Conservation (phyloP, 2,329 filamentous ascomycete species). For the Phyllosticta capitalensis region DNA sequence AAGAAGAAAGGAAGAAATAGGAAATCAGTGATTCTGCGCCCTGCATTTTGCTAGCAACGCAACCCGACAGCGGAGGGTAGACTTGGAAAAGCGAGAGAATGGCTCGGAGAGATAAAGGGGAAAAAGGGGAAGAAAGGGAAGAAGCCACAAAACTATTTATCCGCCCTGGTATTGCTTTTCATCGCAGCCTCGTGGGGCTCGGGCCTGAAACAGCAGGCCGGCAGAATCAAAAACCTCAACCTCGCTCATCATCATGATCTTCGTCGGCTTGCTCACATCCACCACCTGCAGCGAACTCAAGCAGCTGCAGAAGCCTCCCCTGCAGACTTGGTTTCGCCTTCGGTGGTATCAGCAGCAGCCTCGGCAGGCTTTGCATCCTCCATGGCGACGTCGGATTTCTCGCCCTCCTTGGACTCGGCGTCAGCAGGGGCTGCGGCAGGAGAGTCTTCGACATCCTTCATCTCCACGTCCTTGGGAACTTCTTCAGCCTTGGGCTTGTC, state of each 20-base stretch:
- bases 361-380: constrained; percentile 20
- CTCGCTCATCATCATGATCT: not conserved
- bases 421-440: constrained; percentile 15
- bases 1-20: not conserved
- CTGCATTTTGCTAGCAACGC: not conserved
- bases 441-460: constrained; percentile 21
- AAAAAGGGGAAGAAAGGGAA: not conserved
- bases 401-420: constrained; percentile 14
- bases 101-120: not conserved
- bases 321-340: not conserved
- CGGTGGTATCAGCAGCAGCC: not conserved
- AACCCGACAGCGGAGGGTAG: not conserved
- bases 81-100: not conserved
- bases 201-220: not conserved
- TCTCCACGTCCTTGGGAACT: constrained; percentile 20
- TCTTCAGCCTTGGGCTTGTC: constrained; percentile 30
- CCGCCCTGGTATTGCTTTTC: not conserved
- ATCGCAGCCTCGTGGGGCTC: not conserved
- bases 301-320: not conserved
- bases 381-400: constrained; percentile 20
- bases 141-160: not conserved
- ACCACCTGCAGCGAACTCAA: not conserved
- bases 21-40: not conserved
- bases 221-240: not conserved
- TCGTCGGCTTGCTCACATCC: not conserved